Evolutionary conservation across 176 grass and related monocot genomes (phyloP).

Genomic region (Oropetium thomaeum): DNA sequence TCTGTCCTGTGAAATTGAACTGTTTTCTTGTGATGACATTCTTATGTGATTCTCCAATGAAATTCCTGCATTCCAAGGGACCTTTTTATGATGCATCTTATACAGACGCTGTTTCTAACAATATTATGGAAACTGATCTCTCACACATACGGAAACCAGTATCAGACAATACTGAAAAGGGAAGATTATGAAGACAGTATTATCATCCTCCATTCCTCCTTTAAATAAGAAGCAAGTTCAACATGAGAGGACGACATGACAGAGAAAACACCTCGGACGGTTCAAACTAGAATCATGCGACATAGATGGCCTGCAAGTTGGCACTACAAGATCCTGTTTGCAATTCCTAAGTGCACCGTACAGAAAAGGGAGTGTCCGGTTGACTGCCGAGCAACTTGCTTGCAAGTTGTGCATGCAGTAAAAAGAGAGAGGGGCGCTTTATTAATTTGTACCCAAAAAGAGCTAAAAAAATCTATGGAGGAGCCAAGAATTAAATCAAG

Average conservation of each 20-base stretch:
- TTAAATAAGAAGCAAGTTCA: neutral
- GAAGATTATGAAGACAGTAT: neutral
- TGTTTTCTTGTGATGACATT: too few species aligned
- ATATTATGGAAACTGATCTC: neutral
- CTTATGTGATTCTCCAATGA: too few species aligned
- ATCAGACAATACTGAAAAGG: neutral
- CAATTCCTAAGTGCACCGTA: neutral
- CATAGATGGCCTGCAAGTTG: slow-evolving; percentile 8
- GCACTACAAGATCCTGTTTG: slow-evolving; percentile 13
- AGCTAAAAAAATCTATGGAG: neutral
- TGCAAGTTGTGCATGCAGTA: slow-evolving; percentile 9
- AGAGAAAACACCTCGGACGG: neutral
- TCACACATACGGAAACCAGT: neutral
- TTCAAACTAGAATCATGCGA: slow-evolving; percentile 6
- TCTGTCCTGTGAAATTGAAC: too few species aligned
- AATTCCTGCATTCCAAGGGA: too few species aligned
- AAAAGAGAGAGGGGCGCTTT: neutral
- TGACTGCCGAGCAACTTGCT: neutral
- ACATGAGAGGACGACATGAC: neutral
- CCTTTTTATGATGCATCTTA: neutral
- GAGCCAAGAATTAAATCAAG: neutral
- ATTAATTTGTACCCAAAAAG: neutral
- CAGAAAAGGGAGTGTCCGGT: neutral
- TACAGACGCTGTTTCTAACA: neutral
- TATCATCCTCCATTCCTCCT: neutral